A percentile compares a stretch with the other conserved stretches of the same genome.
Evolutionary conservation across 345 rosid species (phyloP).

Genomic region (Eucalyptus cloeziana): DNA sequence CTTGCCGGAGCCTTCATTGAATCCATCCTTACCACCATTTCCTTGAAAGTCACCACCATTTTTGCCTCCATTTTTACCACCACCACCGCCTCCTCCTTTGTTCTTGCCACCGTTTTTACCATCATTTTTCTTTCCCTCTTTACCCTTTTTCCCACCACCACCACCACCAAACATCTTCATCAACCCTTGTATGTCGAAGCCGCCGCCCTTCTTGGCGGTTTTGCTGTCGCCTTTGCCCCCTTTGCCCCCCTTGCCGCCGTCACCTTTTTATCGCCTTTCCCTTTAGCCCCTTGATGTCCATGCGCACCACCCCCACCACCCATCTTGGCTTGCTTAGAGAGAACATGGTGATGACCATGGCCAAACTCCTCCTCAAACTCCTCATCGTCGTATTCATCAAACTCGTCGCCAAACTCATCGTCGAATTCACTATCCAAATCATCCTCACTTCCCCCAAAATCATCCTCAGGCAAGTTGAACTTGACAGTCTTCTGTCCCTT

Average conservation of each 20-base stretch:
- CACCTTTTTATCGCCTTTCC: background rate
- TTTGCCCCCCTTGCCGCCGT: background rate
- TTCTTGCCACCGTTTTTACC: constrained; percentile 17
- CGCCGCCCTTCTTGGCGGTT: constrained; percentile 23
- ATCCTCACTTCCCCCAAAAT: constrained; percentile 6
- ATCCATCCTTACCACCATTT: background rate
- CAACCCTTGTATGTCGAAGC: constrained; percentile 44
- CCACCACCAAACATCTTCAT: constrained; percentile 32
- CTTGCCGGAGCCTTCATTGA: constrained; percentile 7
- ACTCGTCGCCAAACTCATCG: background rate
- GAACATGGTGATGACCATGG: constrained; percentile 12
- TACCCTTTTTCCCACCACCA: constrained; percentile 4
- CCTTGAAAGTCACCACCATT: constrained; percentile 22
- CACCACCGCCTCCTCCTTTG: constrained; percentile 16
- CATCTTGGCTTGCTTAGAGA: constrained; percentile 32
- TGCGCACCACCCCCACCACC: constrained; percentile 31
- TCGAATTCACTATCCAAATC: constrained; percentile 9
- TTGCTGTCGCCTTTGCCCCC: background rate
- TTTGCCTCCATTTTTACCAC: constrained; percentile 16
- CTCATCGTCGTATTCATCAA: background rate
- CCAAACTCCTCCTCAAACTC: constrained; percentile 26
- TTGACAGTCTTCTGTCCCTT: constrained; percentile 65
- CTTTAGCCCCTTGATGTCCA: constrained; percentile 1
- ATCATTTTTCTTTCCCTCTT: constrained; percentile 13
- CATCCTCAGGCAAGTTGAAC: constrained; percentile 34